Conservation (phyloP, 2,329 filamentous ascomycete species). For the Penicillium italicum region DNA sequence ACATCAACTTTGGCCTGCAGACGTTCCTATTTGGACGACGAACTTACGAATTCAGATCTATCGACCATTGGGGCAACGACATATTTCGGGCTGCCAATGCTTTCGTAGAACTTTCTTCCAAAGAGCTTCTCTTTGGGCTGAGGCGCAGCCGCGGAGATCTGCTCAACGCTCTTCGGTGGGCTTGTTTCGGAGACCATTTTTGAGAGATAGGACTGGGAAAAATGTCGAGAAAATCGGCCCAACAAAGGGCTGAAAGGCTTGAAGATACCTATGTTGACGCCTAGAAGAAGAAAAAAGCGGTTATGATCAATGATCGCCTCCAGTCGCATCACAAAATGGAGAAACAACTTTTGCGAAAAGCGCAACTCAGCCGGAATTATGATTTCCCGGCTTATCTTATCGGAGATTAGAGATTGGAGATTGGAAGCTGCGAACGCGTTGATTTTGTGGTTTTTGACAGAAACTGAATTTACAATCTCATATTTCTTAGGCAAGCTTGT, state of each 20-base stretch:
- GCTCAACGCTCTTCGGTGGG: slow-evolving; percentile 18
- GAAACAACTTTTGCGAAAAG: slow-evolving; percentile 21
- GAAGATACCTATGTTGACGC: slow-evolving; percentile 32
- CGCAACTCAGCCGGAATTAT: slow-evolving; percentile 26
- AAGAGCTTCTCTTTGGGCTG: slow-evolving; percentile 59
- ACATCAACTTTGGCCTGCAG: slow-evolving; percentile 4
- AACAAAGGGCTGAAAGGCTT: slow-evolving; percentile 26
- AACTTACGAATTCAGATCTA: slow-evolving; percentile 88
- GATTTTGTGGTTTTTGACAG: neutral
- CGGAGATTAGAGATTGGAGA: neutral
- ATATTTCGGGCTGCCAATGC: slow-evolving; percentile 84
- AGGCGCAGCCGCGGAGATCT: slow-evolving; percentile 16
- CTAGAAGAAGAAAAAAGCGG: neutral
- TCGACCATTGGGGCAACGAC: slow-evolving; percentile 97
- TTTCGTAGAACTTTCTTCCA: slow-evolving; percentile 90
- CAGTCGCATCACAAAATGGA: neutral
- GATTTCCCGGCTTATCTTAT: slow-evolving; percentile 32
- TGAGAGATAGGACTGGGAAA: slow-evolving; percentile 5
- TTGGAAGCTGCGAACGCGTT: neutral
- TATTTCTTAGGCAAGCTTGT: neutral
- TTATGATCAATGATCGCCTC: slow-evolving; percentile 7
- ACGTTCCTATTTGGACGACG: slow-evolving; percentile 1
- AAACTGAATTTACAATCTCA: neutral
- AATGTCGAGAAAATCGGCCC: slow-evolving; percentile 23
- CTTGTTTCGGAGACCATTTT: slow-evolving; percentile 28